phyloP scores from a whole-genome alignment of 129 eudicot genomes.

The Sambucus nigra region DNA sequence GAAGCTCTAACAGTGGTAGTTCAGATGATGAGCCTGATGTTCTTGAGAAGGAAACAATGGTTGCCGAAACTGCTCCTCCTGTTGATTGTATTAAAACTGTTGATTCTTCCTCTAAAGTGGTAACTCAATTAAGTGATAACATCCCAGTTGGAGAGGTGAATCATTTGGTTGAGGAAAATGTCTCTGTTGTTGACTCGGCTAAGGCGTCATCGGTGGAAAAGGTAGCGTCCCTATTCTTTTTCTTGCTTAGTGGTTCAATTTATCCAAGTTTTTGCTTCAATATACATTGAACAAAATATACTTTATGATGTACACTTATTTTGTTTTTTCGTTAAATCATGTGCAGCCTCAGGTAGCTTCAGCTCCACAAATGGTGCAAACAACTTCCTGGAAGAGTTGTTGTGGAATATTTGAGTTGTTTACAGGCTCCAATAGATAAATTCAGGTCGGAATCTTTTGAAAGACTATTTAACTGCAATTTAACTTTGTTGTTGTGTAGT shows the following conservation, averaged over 20 bases:
- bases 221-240: slow-evolving; percentile 9
- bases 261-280: background rate
- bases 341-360: slow-evolving; percentile 51
- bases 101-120: slow-evolving; percentile 22
- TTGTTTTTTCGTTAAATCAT: no score
- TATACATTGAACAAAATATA: background rate
- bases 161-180: slow-evolving; percentile 18
- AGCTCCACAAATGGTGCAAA: slow-evolving; percentile 35
- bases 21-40: slow-evolving; percentile 55
- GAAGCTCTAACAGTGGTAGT: slow-evolving; percentile 39
- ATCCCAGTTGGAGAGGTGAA: slow-evolving; percentile 14
- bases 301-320: no score
- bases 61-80: slow-evolving; percentile 22
- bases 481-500: no score
- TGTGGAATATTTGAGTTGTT: slow-evolving; percentile 84
- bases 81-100: slow-evolving; percentile 28
- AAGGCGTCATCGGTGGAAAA: slow-evolving; percentile 11
- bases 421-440: slow-evolving; percentile 54
- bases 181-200: slow-evolving; percentile 11
- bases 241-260: slow-evolving; percentile 17
- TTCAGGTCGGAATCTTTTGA: slow-evolving; percentile 21
- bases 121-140: slow-evolving; percentile 16
- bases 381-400: slow-evolving; percentile 70
- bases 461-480: no score
- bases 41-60: slow-evolving; percentile 28